phyloP scores from a whole-genome alignment of 768 basidiomycete genomes.

The Tylopilus sp. region DNA sequence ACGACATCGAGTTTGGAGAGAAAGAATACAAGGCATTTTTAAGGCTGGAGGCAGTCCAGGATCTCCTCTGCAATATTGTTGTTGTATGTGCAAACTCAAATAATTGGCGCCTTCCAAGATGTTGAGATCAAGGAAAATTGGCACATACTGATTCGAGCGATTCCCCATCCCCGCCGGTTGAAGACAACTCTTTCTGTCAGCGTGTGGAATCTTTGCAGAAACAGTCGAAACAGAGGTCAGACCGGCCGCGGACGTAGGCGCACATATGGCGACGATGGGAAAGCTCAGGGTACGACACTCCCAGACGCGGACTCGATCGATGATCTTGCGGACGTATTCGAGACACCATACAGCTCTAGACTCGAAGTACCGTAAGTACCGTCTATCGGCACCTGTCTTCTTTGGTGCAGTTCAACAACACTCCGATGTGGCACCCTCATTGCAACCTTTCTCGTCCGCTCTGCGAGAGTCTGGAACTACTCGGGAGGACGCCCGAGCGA shows the following conservation, averaged over 20 bases:
- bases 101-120: constrained; percentile 18
- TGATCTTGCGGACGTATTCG: constrained; percentile 87
- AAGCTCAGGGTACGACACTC: constrained; percentile 31
- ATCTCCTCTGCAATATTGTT: constrained; percentile 66
- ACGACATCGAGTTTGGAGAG: constrained; percentile 74
- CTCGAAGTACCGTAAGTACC: constrained; percentile 88
- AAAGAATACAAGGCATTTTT: constrained; percentile 84
- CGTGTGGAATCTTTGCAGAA: constrained; percentile 47
- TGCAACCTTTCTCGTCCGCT: constrained; percentile 61
- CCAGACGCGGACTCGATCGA: constrained; percentile 79
- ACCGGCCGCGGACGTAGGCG: constrained; percentile 11
- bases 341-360: constrained; percentile 96
- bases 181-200: no score
- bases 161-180: no score
- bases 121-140: constrained; percentile 52
- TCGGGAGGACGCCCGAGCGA: constrained; percentile 81
- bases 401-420: neutral
- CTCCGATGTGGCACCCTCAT: constrained; percentile 63
- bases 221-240: constrained; percentile 21
- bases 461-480: constrained; percentile 73
- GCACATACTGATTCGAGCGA: no score
- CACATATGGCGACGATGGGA: constrained; percentile 20
- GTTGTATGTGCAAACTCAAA: constrained; percentile 39
- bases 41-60: constrained; percentile 75
- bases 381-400: neutral